phyloP scores from a whole-genome alignment of 331 rosid species.

The Rhamnella rubrinervis region DNA sequence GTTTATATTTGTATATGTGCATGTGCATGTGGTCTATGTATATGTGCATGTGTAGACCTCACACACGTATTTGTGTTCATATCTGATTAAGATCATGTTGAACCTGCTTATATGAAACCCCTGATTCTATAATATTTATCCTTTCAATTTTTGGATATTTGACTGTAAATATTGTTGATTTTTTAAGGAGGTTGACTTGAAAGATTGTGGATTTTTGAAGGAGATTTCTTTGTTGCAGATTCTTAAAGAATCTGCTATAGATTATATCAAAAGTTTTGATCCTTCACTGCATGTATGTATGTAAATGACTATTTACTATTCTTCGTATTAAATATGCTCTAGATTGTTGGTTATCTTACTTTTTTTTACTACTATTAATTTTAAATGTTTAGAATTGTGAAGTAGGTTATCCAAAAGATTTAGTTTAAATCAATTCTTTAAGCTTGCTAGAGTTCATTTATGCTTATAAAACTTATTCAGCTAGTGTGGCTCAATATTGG shows the following conservation, averaged over 20 bases:
- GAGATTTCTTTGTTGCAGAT: constrained; percentile 54
- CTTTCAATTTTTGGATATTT: constrained; percentile 12
- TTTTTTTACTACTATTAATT: neutral
- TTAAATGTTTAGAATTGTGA: constrained; percentile 58
- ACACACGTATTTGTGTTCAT: too few species aligned
- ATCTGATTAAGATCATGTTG: too few species aligned
- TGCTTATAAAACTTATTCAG: constrained; percentile 50
- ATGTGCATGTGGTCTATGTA: neutral
- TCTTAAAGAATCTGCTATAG: constrained; percentile 78
- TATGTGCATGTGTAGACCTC: neutral
- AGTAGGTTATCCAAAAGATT: constrained; percentile 41
- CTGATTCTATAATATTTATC: neutral
- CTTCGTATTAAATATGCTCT: neutral
- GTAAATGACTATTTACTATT: neutral
- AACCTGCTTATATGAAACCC: neutral
- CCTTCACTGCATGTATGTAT: constrained; percentile 65
- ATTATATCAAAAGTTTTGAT: constrained; percentile 66
- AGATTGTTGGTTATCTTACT: neutral
- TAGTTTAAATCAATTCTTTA: constrained; percentile 11
- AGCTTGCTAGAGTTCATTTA: constrained; percentile 33
- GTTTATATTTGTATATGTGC: too few species aligned
- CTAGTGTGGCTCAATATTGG: constrained; percentile 92
- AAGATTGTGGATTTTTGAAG: constrained; percentile 33
- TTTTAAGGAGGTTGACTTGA: constrained; percentile 30
- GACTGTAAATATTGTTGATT: constrained; percentile 19